Base-by-base conservation (phyloP, 176 grass and related monocot species). In the Zea luxurians region DNA sequence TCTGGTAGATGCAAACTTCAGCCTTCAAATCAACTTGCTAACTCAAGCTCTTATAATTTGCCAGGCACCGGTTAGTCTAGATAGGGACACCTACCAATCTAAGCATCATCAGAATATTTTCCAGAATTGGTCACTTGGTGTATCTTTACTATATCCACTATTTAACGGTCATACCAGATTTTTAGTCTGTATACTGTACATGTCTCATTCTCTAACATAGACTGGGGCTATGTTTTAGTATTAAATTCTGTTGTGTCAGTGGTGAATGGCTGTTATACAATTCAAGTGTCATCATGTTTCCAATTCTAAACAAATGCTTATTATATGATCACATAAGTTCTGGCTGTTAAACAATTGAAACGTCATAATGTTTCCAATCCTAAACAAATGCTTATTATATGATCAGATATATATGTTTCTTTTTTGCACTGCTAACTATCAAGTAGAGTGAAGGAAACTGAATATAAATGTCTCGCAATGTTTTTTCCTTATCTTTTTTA, bases 231-330 rank as follows among this genome's bases (percentile, higher is more conserved):
- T 45, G 4, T 64, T 82, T 61, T 64, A 27, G 27, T 27, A 40
- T 13, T 63, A 41, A 66, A 36, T 15, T 67, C 3, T 78, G 48
- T 74, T 52, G 17, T 65, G 4, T 50, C 16, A 50, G 27, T 64
- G n/a, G 73, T 62, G 35, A 74, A 18, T 44, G 17, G 13, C 47
- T 62, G 18, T 55, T 8, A 70, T 61, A 45, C 20, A 54, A 55
- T 8, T 16, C 13, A 83, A 79, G 15, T 55, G 11, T 13, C 37
- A 27, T 27, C 49, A 59, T 64, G 40, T 65, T 71, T 54, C 16
- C 13, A 37, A 37, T 55, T 55, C 59, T 27, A 42, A 49, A 65
- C 38, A 64, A 38, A 48, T 83, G 9, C 61, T 83, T 62, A 37
- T 10, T 68, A 21, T 37, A 49, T 52, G 8, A n/a, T 48, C 21